phyloP scores from a whole-genome alignment of 2,329 filamentous ascomycete species.

The Aureobasidium sp. region DNA sequence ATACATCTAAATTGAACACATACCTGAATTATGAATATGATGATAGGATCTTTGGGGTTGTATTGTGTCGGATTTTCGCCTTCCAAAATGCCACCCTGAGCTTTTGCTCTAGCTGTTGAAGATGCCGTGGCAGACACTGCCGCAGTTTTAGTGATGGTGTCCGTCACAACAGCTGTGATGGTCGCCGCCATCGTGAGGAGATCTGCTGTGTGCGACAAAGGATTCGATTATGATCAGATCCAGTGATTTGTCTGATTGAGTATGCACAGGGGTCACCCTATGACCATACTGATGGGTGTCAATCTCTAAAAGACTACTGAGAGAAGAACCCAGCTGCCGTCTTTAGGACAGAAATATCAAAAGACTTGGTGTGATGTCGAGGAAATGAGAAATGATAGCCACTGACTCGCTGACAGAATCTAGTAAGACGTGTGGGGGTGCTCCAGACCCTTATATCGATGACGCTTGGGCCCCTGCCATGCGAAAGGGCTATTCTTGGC shows the following conservation, averaged over 20 bases:
- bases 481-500: neutral
- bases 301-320: neutral
- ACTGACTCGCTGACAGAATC: neutral
- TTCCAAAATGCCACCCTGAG: constrained; percentile 65
- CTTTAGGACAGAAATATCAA: neutral
- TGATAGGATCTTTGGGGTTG: constrained; percentile 64
- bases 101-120: constrained; percentile 33
- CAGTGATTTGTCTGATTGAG: neutral
- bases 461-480: neutral
- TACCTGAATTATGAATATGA: constrained; percentile 70
- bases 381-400: neutral
- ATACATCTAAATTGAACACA: neutral
- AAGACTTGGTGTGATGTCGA: neutral
- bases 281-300: neutral
- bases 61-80: constrained; percentile 62
- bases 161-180: constrained; percentile 20
- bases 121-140: constrained; percentile 21
- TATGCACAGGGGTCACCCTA: too few species aligned
- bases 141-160: constrained; percentile 21
- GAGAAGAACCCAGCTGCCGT: neutral
- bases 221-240: neutral
- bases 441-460: neutral
- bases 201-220: neutral
- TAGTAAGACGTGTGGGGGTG: neutral
- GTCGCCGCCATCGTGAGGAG: constrained; percentile 16